Evolutionary conservation across 371 early-diverging fungal genomes (phyloP).

Genomic region (Lichtheimia ramosa): DNA sequence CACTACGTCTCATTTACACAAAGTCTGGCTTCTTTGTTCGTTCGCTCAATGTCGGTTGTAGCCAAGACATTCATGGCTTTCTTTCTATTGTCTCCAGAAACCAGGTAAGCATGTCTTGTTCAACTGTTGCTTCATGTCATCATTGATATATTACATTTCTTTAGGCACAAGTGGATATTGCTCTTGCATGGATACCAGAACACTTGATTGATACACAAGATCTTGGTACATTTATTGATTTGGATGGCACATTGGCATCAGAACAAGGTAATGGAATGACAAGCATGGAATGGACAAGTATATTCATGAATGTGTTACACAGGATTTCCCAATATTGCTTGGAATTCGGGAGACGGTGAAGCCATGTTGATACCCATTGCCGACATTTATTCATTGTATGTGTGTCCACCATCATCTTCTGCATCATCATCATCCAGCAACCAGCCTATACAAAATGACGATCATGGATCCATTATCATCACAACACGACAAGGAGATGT

Average conservation of each 20-base stretch:
- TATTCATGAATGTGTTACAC: not conserved
- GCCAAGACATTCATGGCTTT: constrained; percentile 32
- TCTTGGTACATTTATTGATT: constrained; percentile 17
- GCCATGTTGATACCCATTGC: constrained; percentile 22
- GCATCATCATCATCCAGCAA: not conserved
- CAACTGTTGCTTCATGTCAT: not conserved
- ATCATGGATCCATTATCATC: constrained; percentile 34
- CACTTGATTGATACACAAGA: constrained; percentile 34
- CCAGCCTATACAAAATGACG: not conserved
- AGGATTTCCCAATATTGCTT: constrained; percentile 25
- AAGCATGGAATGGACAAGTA: not conserved
- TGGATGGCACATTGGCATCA: constrained; percentile 36
- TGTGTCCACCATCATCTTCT: constrained; percentile 23
- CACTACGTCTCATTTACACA: constrained; percentile 35
- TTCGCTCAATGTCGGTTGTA: constrained; percentile 6
- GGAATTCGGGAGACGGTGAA: constrained; percentile 22
- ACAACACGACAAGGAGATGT: constrained; percentile 33
- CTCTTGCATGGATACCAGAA: constrained; percentile 44
- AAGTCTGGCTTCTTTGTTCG: constrained; percentile 41
- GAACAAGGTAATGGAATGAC: constrained; percentile 18
- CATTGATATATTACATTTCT: not conserved
- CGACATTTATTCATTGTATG: constrained; percentile 31
- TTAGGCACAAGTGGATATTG: constrained; percentile 12
- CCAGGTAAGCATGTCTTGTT: not conserved
- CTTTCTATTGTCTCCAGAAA: constrained; percentile 15